Base-by-base conservation (phyloP, 228 moss, liverwort and hornwort species). In the Sphagnum magellanicum region DNA sequence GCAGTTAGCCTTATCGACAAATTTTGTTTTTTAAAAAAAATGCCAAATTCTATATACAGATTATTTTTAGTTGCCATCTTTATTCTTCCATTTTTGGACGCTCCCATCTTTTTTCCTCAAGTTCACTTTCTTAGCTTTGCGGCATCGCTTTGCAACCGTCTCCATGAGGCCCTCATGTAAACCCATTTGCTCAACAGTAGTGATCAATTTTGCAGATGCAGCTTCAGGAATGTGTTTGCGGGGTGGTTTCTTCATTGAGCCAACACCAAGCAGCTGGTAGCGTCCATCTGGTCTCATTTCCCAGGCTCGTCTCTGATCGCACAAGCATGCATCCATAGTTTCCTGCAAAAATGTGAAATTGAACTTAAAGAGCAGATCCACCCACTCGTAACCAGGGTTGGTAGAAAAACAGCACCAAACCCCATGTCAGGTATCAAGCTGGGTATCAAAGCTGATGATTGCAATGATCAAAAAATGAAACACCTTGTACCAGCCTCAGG, bases 91-190 rank as follows among this genome's bases (percentile, higher is more conserved):
- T 3, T 46, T 59, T 76, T 85, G 81, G 57, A 85, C 79, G 50
- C 75, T 86, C 49, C 86, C 86, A 50, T 78, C 79, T 64, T 73
- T 77, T 55, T 86, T 86, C 71, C 79, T 75, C 55, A 77, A 15
- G 48, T 77, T 72, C 55, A 86, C 71, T 62, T 82, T 86, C 8
- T 73, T 79, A 59, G 86, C 86, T 73, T 82, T 86, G 58, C 82
- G 73, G 71, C 86, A 86, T 16, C 82, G 86, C 50, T 82, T 86
- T 47, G 78, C 79, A 47, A 86, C 82, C 53, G 75, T 86, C 77
- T 80, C 79, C 79, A 78, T 86, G 68, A 86, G 86, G 53, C 86
- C 77, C 72, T 75, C 82, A 7, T 86, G 86, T 6, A 86, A 61
- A 9, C 86, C 82, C 70, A 58, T 61, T 1, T 73, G 57, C 74